These are phyloP conservation scores for Gossypium thurberi DNA, from an alignment of 345 rosid species.

Conservation along the genomic window DNA sequence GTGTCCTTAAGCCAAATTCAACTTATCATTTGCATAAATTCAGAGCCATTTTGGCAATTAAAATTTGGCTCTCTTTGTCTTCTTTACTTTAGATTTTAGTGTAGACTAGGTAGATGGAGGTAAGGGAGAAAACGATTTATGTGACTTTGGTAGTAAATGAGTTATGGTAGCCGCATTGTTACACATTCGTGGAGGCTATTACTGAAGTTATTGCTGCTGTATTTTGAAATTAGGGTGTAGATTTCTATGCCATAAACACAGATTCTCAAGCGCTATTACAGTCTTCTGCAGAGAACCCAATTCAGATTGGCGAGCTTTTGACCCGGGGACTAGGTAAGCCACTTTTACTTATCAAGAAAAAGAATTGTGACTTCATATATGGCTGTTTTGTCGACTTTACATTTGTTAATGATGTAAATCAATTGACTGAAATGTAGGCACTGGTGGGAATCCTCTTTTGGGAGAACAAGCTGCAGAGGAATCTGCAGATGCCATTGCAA, in stretches of 20 bases:
- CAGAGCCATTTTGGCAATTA: not conserved
- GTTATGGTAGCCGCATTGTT: not conserved
- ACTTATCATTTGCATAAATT: not conserved
- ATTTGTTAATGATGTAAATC: not conserved
- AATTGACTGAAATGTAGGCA: conserved; percentile 43
- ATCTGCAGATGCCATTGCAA: conserved; percentile 75
- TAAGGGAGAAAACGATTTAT: not conserved
- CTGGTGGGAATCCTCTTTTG: conserved; percentile 83
- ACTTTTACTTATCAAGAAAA: conserved; percentile 5
- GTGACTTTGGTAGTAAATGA: not conserved
- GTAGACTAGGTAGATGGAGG: not conserved
- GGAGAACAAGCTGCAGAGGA: conserved; percentile 99
- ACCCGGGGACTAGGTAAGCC: conserved; percentile 94
- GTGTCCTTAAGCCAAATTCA: not conserved
- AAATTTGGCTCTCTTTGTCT: not conserved
- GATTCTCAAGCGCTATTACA: conserved; percentile 87
- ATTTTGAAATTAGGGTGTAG: conserved; percentile 53
- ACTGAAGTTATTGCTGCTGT: conserved; percentile 7
- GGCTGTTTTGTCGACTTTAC: not conserved
- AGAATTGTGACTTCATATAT: not conserved
- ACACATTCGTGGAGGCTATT: not conserved
- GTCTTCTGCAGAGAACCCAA: conserved; percentile 77
- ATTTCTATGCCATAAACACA: conserved; percentile 89
- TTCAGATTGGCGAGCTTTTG: conserved; percentile 91
- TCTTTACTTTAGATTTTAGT: not conserved